These are phyloP conservation scores for Cystoisospora suis DNA, from an alignment of 169 alveolate genomes.

Conservation along the genomic window DNA sequence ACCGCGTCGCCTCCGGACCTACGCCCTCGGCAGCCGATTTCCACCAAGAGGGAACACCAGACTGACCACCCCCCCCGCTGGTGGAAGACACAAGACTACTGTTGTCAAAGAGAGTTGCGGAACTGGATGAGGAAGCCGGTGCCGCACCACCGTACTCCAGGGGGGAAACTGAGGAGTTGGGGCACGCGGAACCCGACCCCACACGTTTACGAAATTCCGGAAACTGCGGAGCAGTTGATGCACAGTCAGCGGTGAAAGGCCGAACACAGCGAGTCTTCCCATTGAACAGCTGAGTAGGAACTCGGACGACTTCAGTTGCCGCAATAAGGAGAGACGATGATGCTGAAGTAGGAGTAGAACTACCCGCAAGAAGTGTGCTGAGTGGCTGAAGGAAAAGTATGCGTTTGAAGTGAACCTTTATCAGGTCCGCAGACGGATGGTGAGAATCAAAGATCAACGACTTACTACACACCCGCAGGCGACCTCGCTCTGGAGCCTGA, in stretches of 20 bases:
- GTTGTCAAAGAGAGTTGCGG: not conserved
- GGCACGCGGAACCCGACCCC: not conserved
- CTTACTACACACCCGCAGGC: constrained; percentile 49
- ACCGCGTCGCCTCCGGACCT: not conserved
- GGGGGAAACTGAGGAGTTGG: not conserved
- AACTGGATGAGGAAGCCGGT: not conserved
- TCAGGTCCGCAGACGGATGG: constrained; percentile 29
- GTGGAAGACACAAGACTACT: not conserved
- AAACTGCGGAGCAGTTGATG: not conserved
- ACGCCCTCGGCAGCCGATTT: not conserved
- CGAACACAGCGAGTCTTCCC: constrained; percentile 46
- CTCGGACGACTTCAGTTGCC: constrained; percentile 23
- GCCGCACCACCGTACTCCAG: not conserved
- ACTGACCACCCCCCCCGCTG: constrained; percentile 5
- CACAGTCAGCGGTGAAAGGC: constrained; percentile 28
- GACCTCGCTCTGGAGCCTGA: constrained; percentile 23
- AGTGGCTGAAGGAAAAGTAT: constrained; percentile 23
- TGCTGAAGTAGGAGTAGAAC: not conserved
- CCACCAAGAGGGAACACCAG: not conserved
- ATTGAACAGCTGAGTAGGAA: not conserved
- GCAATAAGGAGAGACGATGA: not conserved
- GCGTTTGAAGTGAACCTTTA: not conserved
- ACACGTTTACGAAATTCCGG: not conserved
- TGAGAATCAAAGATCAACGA: constrained; percentile 34
- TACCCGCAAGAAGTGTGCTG: not conserved